These are phyloP conservation scores for Penicillium diatomitis DNA, from an alignment of 495 filamentous ascomycete species.

Conservation along the genomic window DNA sequence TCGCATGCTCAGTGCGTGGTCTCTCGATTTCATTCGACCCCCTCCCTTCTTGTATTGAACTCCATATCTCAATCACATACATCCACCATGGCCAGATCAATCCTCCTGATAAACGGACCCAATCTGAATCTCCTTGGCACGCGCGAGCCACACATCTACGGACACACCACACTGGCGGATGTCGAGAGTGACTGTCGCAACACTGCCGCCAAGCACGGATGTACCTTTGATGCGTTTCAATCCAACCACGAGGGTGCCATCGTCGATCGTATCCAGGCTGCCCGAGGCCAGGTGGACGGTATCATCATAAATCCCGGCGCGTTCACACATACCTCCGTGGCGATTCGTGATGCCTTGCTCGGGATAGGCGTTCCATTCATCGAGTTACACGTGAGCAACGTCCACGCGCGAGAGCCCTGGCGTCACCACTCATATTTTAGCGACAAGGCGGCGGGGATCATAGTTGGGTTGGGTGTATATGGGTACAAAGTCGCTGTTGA, in stretches of 20 bases:
- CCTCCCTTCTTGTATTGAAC: background rate
- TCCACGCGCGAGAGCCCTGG: slow-evolving; percentile 55
- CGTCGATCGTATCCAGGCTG: slow-evolving; percentile 50
- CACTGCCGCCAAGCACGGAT: slow-evolving; percentile 33
- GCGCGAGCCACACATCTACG: slow-evolving; percentile 63
- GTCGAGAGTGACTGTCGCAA: slow-evolving; percentile 37
- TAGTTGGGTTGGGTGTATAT: slow-evolving; percentile 58
- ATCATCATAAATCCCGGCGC: slow-evolving; percentile 66
- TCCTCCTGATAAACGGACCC: slow-evolving; percentile 72
- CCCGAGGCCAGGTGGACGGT: slow-evolving; percentile 42
- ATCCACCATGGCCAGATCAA: slow-evolving; percentile 35
- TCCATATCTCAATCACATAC: background rate
- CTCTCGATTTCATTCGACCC: no score
- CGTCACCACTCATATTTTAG: slow-evolving; percentile 57
- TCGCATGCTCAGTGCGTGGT: no score
- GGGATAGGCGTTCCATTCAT: slow-evolving; percentile 59
- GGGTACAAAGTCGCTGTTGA: slow-evolving; percentile 64
- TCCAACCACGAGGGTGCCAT: slow-evolving; percentile 61
- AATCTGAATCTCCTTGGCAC: slow-evolving; percentile 73
- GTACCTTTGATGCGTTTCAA: slow-evolving; percentile 46
- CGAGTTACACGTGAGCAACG: slow-evolving; percentile 62
- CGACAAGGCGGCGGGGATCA: slow-evolving; percentile 60
- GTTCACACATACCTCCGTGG: slow-evolving; percentile 60
- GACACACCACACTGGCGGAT: slow-evolving; percentile 51
- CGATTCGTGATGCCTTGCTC: slow-evolving; percentile 56